These are phyloP conservation scores for Abrus precatorius DNA, from an alignment of 306 rosid genomes.

Conservation along the genomic window DNA sequence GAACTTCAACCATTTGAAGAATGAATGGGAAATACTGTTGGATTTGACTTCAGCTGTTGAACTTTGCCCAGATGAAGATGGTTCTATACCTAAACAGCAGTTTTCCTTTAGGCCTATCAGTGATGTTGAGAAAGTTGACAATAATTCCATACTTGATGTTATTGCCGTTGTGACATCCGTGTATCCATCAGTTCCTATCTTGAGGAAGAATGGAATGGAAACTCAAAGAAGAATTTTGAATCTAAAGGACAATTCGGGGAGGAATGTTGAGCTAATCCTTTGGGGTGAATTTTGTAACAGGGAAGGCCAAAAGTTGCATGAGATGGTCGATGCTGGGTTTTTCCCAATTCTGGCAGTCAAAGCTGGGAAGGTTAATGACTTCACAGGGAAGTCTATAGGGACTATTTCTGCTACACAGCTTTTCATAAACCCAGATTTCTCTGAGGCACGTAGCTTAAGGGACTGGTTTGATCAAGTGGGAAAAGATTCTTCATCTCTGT, in stretches of 20 bases:
- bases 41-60: conserved; percentile 78
- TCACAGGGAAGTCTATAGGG: conserved; percentile 86
- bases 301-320: conserved; percentile 81
- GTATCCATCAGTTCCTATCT: conserved; percentile 77
- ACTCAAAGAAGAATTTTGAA: conserved; percentile 75
- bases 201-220: conserved; percentile 92
- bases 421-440: conserved; percentile 73
- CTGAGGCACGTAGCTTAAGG: conserved; percentile 66
- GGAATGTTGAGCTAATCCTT: conserved; percentile 74
- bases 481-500: conserved; percentile 62
- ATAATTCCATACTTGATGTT: conserved; percentile 72
- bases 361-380: conserved; percentile 84
- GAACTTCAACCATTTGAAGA: conserved; percentile 83
- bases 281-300: conserved; percentile 90
- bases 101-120: conserved; percentile 73
- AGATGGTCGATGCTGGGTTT: conserved; percentile 57
- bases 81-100: conserved; percentile 79
- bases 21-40: conserved; percentile 80
- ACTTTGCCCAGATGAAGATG: conserved; percentile 77
- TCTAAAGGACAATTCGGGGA: conserved; percentile 75
- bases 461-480: conserved; percentile 79
- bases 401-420: conserved; percentile 79
- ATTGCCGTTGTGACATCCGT: conserved; percentile 72
- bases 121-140: conserved; percentile 71
- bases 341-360: conserved; percentile 83